Conservation (phyloP, 129 eudicot species). For the Pulicaria dysenterica region DNA sequence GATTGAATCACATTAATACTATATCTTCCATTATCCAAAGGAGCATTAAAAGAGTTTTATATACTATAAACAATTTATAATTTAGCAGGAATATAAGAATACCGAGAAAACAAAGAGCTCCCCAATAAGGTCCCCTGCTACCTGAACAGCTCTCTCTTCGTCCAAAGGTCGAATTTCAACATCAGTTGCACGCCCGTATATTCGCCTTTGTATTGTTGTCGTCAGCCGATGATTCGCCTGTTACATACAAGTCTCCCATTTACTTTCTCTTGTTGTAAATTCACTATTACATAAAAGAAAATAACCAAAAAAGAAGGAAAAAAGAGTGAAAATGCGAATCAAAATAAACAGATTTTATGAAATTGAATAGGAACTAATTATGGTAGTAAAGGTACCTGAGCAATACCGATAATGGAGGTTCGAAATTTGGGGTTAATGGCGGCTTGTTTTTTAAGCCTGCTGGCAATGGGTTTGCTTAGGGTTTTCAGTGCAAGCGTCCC, state of each 20-base stretch:
- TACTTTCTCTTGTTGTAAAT: too few species aligned
- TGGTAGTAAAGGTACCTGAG: slow-evolving; percentile 58
- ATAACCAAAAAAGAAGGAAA: background rate
- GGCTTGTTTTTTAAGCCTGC: slow-evolving; percentile 66
- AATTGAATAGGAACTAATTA: background rate
- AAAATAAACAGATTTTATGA: background rate
- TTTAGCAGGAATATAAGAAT: slow-evolving; percentile 14
- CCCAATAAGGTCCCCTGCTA: slow-evolving; percentile 85
- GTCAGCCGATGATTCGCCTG: slow-evolving; percentile 86
- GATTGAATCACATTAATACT: too few species aligned
- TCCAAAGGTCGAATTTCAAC: slow-evolving; percentile 87
- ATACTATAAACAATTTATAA: background rate
- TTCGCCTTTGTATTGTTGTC: slow-evolving; percentile 82
- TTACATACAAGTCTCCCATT: background rate
- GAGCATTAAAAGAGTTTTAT: too few species aligned
- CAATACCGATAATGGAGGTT: slow-evolving; percentile 60
- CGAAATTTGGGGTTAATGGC: slow-evolving; percentile 80
- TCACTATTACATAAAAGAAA: too few species aligned
- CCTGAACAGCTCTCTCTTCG: slow-evolving; percentile 97
- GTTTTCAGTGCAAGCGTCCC: slow-evolving; percentile 79
- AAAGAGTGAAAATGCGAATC: background rate
- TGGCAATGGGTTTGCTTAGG: slow-evolving; percentile 87
- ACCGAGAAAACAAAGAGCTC: slow-evolving; percentile 90
- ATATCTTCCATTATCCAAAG: background rate
- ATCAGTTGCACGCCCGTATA: slow-evolving; percentile 81